A percentile compares a stretch with the other conserved stretches of the same genome.
phyloP scores from a whole-genome alignment of 352 stramenopile genomes.

The Phytophthora chlamydospora region DNA sequence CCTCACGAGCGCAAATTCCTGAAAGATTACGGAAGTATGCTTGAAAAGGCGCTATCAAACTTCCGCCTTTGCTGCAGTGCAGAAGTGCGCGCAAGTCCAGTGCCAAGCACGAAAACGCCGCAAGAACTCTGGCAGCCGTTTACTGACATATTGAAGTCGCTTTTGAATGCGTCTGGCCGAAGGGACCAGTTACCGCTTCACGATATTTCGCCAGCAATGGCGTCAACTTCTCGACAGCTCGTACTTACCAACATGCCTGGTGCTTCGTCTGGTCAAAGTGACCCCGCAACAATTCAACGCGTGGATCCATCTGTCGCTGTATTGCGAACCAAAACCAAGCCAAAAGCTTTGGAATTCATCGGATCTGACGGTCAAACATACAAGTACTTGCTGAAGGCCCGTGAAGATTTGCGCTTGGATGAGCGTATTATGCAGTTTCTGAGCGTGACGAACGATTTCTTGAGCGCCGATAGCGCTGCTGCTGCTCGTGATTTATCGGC shows the following conservation, averaged over 20 bases:
- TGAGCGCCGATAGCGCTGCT: constrained; percentile 55
- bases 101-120: constrained; percentile 23
- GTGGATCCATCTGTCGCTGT: constrained; percentile 54
- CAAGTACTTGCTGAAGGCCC: constrained; percentile 87
- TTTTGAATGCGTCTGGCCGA: constrained; percentile 48
- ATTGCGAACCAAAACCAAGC: constrained; percentile 85
- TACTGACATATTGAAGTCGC: constrained; percentile 69
- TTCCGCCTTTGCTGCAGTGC: constrained; percentile 54
- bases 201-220: constrained; percentile 78
- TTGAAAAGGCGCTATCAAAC: constrained; percentile 50
- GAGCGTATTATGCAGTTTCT: constrained; percentile 93
- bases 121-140: constrained; percentile 72
- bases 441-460: constrained; percentile 70
- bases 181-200: constrained; percentile 61
- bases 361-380: constrained; percentile 76
- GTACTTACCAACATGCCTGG: constrained; percentile 67
- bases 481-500: constrained; percentile 50
- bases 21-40: constrained; percentile 57
- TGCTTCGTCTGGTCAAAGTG: constrained; percentile 23
- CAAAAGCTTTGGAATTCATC: constrained; percentile 82
- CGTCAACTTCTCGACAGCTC: constrained; percentile 45
- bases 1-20: constrained; percentile 81
- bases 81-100: constrained; percentile 20
- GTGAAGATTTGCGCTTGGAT: constrained; percentile 90
- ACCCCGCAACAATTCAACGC: constrained; percentile 46